Conservation (phyloP, 2,329 filamentous ascomycete species). For the Pestalotiopsis sp. region DNA sequence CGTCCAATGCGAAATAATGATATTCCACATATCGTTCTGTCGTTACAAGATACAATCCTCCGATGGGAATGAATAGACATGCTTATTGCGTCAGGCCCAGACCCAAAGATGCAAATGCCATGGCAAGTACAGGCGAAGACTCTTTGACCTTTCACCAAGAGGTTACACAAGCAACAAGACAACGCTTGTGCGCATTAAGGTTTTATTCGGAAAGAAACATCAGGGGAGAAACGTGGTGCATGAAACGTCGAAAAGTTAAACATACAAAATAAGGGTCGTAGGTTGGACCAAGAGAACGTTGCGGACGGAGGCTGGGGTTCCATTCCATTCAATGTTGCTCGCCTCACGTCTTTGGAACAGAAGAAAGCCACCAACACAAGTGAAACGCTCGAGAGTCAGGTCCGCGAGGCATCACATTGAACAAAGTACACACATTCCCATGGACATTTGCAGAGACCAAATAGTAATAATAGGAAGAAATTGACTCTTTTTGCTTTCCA, state of each 20-base stretch:
- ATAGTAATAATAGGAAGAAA: slow-evolving; percentile 5
- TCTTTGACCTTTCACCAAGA: not conserved
- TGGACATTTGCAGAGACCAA: not conserved
- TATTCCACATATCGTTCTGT: not conserved
- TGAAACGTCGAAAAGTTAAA: not conserved
- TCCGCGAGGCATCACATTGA: not conserved
- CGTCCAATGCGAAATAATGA: not conserved
- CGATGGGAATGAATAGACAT: no score
- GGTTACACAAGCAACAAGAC: not conserved
- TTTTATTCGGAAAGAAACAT: not conserved
- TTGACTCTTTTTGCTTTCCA: slow-evolving; percentile 17
- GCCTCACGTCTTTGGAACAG: not conserved
- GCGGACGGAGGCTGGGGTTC: not conserved
- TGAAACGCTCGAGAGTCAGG: not conserved
- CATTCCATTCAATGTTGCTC: not conserved
- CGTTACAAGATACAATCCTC: no score
- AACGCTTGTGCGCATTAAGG: not conserved
- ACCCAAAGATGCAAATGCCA: no score
- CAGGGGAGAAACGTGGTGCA: not conserved
- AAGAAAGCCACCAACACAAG: not conserved
- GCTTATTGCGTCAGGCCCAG: no score
- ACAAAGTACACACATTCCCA: not conserved
- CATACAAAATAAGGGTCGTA: not conserved
- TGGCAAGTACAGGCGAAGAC: no score
- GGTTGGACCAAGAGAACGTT: not conserved